Evolutionary conservation across 208 protist genomes (phyloP).

Genomic region (Angomonas desouzai): DNA sequence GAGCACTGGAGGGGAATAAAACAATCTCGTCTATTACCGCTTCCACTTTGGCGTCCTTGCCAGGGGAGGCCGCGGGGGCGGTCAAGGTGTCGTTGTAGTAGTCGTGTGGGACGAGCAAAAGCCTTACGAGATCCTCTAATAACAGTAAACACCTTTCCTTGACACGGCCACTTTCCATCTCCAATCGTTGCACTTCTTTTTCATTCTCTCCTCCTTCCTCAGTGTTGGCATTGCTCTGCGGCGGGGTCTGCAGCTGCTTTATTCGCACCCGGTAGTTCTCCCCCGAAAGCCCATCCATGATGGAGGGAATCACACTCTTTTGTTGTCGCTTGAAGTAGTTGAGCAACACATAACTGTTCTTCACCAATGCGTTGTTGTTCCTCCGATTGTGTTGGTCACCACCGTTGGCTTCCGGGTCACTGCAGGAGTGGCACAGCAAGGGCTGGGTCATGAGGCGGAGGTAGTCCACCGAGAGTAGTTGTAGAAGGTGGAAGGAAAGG

Average conservation of each 20-base stretch:
- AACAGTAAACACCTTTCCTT: background rate
- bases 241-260: background rate
- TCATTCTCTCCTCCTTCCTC: background rate
- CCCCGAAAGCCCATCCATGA: background rate
- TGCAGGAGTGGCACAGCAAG: background rate
- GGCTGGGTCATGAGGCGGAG: background rate
- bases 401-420: background rate
- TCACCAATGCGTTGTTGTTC: background rate
- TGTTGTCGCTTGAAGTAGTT: background rate
- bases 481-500: background rate
- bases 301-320: background rate
- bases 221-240: background rate
- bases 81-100: background rate
- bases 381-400: background rate
- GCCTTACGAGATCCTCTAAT: background rate
- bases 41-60: too few relatives aligned
- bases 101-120: background rate
- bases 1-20: background rate
- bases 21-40: background rate
- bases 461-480: background rate
- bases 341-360: background rate
- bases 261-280: background rate
- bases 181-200: background rate
- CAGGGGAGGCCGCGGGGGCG: too few relatives aligned
- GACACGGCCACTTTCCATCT: background rate